Conservation (phyloP, 176 grass and related monocot genomes). For the Puccinellia tenuiflora region DNA sequence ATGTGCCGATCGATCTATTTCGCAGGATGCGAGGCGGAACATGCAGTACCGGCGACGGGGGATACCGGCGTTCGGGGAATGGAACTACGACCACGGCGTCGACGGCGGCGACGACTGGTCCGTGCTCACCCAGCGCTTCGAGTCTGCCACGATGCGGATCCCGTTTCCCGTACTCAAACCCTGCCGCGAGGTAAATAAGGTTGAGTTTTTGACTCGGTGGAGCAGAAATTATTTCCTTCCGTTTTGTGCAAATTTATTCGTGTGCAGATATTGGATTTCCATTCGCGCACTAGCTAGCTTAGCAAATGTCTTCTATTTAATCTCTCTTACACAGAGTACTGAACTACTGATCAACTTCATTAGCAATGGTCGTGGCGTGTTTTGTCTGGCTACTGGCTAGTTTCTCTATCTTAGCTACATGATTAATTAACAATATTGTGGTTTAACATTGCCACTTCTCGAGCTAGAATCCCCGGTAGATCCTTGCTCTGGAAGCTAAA, state of each 20-base stretch:
- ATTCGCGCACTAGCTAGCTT: too few species aligned
- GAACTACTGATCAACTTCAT: too few species aligned
- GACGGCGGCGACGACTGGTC: neutral
- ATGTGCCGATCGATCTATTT: neutral
- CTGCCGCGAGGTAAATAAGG: neutral
- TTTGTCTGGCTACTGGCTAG: too few species aligned
- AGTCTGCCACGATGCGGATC: neutral
- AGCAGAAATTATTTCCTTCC: neutral
- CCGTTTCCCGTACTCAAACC: neutral
- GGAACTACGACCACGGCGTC: neutral
- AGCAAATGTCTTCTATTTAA: too few species aligned
- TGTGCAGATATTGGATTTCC: too few species aligned
- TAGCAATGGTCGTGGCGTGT: too few species aligned
- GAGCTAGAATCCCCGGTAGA: too few species aligned
- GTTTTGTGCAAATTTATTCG: neutral
- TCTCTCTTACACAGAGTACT: too few species aligned
- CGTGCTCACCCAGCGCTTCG: neutral
- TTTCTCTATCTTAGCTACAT: too few species aligned
- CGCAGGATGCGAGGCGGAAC: neutral
- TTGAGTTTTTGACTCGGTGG: too few species aligned
- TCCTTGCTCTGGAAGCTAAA: neutral
- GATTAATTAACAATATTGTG: neutral
- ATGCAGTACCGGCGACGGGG: neutral
- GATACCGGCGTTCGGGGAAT: constrained; percentile 18
- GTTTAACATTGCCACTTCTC: neutral